Evolutionary conservation across 1,139 yeast species (phyloP).

Genomic region (Pichia sp.): DNA sequence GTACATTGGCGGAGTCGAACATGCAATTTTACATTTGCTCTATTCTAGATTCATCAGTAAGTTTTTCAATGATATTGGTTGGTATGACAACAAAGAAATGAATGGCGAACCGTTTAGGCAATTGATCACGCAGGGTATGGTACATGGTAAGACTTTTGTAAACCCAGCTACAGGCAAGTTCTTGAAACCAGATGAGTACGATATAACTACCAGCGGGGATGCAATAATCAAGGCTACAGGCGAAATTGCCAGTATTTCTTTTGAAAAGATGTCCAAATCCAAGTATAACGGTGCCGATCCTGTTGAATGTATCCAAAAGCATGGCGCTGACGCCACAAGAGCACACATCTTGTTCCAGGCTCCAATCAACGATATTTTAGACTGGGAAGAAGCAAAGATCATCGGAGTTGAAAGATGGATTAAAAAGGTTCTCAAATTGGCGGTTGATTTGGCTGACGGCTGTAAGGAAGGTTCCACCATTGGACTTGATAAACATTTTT

Average conservation of each 20-base stretch:
- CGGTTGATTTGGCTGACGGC: conserved; percentile 26
- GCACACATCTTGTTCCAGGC: conserved; percentile 95
- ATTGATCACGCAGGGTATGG: conserved; percentile 95
- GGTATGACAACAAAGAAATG: conserved; percentile 45
- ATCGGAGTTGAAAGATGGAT: conserved; percentile 88
- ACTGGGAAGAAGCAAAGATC: conserved; percentile 88
- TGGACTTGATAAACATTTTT: conserved; percentile 1
- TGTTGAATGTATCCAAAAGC: conserved; percentile 60
- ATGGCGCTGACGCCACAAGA: conserved; percentile 93
- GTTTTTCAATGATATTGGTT: conserved; percentile 59
- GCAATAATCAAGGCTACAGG: conserved; percentile 52
- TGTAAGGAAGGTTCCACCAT: conserved; percentile 2
- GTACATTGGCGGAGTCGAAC: conserved; percentile 94
- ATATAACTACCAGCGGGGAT: conserved; percentile 35
- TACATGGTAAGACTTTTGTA: conserved; percentile 79
- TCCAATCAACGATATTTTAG: conserved; percentile 73
- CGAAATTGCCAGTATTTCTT: conserved; percentile 49
- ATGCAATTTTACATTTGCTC: conserved; percentile 84
- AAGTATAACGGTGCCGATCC: conserved; percentile 95
- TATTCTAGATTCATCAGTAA: conserved; percentile 83
- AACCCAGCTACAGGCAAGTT: conserved; percentile 73
- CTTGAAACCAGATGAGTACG: conserved; percentile 72
- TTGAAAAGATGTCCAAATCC: conserved; percentile 94
- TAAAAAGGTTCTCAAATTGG: conserved; percentile 48
- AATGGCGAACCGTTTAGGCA: conserved; percentile 76